Evolutionary conservation across 352 stramenopile genomes (phyloP).

Genomic region (Pythium plurisporium): DNA sequence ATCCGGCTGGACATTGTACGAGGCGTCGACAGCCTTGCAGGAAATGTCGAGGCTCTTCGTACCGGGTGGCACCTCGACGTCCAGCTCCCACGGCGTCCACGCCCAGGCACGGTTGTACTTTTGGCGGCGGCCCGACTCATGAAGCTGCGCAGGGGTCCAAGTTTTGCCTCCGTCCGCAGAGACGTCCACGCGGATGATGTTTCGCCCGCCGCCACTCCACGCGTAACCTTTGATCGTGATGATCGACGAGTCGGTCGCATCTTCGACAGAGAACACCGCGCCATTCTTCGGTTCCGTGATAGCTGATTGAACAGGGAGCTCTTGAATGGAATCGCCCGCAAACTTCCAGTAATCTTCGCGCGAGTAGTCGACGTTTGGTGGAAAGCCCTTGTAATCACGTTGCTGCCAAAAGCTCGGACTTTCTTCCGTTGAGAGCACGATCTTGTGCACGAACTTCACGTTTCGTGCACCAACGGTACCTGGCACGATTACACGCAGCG

Average conservation of each 20-base stretch:
- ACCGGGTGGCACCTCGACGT: constrained; percentile 84
- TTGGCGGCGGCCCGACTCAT: constrained; percentile 80
- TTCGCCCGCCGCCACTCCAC: constrained; percentile 92
- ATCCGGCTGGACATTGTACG: constrained; percentile 97
- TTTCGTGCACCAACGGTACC: constrained; percentile 93
- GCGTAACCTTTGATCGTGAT: constrained; percentile 93
- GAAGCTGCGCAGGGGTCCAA: constrained; percentile 89
- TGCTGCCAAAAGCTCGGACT: constrained; percentile 91
- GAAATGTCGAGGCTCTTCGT: constrained; percentile 83
- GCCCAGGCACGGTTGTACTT: constrained; percentile 90
- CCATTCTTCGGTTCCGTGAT: constrained; percentile 85
- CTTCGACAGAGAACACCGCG: constrained; percentile 37
- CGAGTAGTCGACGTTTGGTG: constrained; percentile 83
- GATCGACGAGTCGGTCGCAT: constrained; percentile 55
- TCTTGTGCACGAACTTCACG: constrained; percentile 96
- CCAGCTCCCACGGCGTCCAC: constrained; percentile 95
- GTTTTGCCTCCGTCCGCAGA: constrained; percentile 92
- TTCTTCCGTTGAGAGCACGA: constrained; percentile 79
- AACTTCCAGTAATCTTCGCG: constrained; percentile 82
- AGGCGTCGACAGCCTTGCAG: constrained; percentile 93
- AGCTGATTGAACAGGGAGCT: constrained; percentile 88
- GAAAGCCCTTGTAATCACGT: constrained; percentile 90
- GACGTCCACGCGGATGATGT: constrained; percentile 96
- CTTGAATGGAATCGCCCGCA: constrained; percentile 86
- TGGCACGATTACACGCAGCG: constrained; percentile 94